Base-by-base conservation (phyloP, 2,329 filamentous ascomycete species). In the Calonectria naviculata region DNA sequence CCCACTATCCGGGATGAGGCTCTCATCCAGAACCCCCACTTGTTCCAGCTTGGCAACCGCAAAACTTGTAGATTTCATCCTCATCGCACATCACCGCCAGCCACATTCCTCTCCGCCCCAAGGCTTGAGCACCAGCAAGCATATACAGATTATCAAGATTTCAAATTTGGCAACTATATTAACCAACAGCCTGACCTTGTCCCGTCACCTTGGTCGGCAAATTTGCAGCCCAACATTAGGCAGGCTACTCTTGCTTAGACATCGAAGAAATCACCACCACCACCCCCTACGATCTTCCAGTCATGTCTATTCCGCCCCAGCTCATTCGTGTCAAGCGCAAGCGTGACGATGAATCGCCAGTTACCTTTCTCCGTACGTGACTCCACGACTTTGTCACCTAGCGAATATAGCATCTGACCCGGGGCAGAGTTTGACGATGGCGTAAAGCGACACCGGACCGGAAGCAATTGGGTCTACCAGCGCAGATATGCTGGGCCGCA, bases 321-420 rank as follows among this genome's bases (percentile, higher is more conserved):
- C 82, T 89, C 60, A 91, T 91, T 80, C 87, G 88, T 68, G 87
- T 91, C 74, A 91, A 91, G 85, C 89, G 89, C 77, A 91, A 91
- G 82, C 87, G 88, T 46, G 86, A 85, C 62, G 87, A 87, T 19
- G 86, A 89, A 69, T 82, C 84, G 15, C 88, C 89, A 4, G 87
- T 91, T 62, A 86, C 88, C 65, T 89, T 89, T 75, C 85, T 91
- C 56, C 86, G 89, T 91, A 77, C 72, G 87, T 82, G 61, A 65
- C 69, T 63, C 62, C 41, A 56, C 28, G n/a, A 34, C 21, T 19
- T 61, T 56, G 63, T 42, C 44, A 56, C 58, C 68, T 68, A 34
- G 41, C 52, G 54, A 60, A 21, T 15, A 61, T 68, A 42, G 52
- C 21, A 54, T 67, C 76, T 76, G 70, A 78, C 74, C 67, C 65